These are phyloP conservation scores for Metschnikowia gelsemii DNA, from an alignment of 805 yeast genomes.

Conservation along the genomic window DNA sequence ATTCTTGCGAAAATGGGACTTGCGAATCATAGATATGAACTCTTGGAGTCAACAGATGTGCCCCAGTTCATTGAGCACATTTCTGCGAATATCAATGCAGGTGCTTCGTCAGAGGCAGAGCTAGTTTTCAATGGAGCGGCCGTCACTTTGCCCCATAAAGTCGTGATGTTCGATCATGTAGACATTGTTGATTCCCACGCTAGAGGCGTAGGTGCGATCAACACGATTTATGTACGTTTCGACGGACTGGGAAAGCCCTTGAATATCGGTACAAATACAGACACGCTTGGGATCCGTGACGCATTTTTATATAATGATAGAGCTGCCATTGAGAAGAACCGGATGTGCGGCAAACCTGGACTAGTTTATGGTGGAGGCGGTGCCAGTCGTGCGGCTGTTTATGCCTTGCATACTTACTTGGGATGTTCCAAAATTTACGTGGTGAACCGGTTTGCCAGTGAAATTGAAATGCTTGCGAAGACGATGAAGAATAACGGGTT, in stretches of 20 bases:
- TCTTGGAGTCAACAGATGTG: conserved; percentile 25
- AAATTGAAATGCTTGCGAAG: conserved; percentile 23
- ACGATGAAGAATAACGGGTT: conserved; percentile 26
- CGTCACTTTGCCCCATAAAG: conserved; percentile 35
- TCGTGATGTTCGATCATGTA: conserved; percentile 26
- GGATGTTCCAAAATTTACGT: conserved; percentile 29
- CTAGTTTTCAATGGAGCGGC: conserved; percentile 26
- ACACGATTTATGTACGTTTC: conserved; percentile 30
- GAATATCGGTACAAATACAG: conserved; percentile 34
- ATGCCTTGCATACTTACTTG: conserved; percentile 27
- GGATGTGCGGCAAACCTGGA: conserved; percentile 21
- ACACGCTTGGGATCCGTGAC: conserved; percentile 33
- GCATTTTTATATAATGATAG: conserved; percentile 23
- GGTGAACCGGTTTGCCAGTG: conserved; percentile 29
- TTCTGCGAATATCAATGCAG: conserved; percentile 10
- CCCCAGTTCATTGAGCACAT: conserved; percentile 21
- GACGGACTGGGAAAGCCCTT: conserved; percentile 15
- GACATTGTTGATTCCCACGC: conserved; percentile 30
- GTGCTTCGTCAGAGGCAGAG: conserved; percentile 12
- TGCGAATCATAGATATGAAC: conserved; percentile 24
- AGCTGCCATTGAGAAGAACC: conserved; percentile 11
- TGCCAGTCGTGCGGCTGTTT: conserved; percentile 35
- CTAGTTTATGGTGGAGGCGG: conserved; percentile 39
- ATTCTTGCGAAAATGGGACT: conserved; percentile 25
- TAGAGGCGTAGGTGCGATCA: conserved; percentile 34